A percentile compares a stretch with the other conserved stretches of the same genome.
Evolutionary conservation across 768 basidiomycete species (phyloP).

Genomic region (Pulveroboletus ravenelii): DNA sequence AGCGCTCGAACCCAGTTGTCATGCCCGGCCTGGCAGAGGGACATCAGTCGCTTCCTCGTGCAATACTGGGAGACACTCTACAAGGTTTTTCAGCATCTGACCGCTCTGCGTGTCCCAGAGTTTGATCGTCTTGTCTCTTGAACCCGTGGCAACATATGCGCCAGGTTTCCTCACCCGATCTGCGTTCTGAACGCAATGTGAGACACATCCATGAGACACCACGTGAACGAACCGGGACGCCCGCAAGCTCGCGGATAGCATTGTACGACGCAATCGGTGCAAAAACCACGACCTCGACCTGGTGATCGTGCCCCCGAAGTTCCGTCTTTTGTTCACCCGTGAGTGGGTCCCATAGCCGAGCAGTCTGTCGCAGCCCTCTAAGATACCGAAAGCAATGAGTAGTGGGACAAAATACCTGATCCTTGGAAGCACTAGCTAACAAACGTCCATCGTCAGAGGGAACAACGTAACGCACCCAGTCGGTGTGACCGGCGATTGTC

Average conservation of each 20-base stretch:
- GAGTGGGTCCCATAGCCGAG: slow-evolving; percentile 68
- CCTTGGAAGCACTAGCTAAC: slow-evolving; percentile 78
- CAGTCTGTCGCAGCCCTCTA: slow-evolving; percentile 48
- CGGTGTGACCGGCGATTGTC: slow-evolving; percentile 71
- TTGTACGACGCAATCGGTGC: slow-evolving; percentile 72
- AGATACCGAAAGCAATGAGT: not conserved
- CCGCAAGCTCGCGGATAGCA: slow-evolving; percentile 73
- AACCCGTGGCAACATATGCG: slow-evolving; percentile 72
- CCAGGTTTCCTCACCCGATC: slow-evolving; percentile 48
- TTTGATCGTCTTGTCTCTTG: slow-evolving; percentile 88
- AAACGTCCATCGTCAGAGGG: slow-evolving; percentile 70
- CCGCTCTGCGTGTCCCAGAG: slow-evolving; percentile 86
- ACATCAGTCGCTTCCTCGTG: slow-evolving; percentile 3
- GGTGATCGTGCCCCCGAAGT: slow-evolving; percentile 83
- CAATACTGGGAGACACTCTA: slow-evolving; percentile 29
- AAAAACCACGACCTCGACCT: slow-evolving; percentile 77
- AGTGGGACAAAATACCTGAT: slow-evolving; percentile 55
- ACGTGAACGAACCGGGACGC: slow-evolving; percentile 51
- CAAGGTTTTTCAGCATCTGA: slow-evolving; percentile 73
- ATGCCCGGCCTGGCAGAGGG: slow-evolving; percentile 55
- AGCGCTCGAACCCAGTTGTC: slow-evolving; percentile 90
- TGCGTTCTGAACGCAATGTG: slow-evolving; percentile 37
- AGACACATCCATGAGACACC: not conserved
- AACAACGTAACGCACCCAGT: slow-evolving; percentile 75
- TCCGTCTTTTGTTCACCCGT: slow-evolving; percentile 78